A percentile compares a stretch with the other conserved stretches of the same genome.
These are phyloP conservation scores for Haberlea rhodopensis DNA, from an alignment of 257 asterid species.

Conservation along the genomic window DNA sequence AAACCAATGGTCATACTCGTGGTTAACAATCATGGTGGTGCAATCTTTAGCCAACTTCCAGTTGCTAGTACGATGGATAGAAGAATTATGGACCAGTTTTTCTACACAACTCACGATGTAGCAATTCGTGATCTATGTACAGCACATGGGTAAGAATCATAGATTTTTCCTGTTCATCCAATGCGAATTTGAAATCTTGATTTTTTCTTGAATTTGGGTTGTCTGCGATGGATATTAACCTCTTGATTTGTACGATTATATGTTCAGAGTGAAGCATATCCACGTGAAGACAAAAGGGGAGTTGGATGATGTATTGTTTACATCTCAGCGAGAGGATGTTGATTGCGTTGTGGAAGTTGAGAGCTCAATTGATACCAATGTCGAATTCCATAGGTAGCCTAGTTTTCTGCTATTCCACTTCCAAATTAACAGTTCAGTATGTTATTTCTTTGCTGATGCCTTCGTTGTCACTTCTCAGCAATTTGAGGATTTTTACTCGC, in stretches of 20 bases:
- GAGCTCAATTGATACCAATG: constrained; percentile 78
- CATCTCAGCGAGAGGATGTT: constrained; percentile 58
- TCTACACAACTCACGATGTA: constrained; percentile 88
- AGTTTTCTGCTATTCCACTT: constrained; percentile 15
- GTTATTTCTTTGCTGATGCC: constrained; percentile 27
- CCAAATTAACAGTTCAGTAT: constrained; percentile 14
- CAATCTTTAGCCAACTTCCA: constrained; percentile 94
- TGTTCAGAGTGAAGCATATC: constrained; percentile 79
- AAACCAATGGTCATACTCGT: constrained; percentile 86
- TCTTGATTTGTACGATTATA: neutral
- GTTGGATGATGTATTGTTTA: constrained; percentile 60
- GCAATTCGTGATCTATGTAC: constrained; percentile 66
- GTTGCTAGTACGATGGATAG: constrained; percentile 57
- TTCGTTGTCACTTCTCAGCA: constrained; percentile 42
- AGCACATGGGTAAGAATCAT: constrained; percentile 74
- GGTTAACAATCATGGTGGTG: constrained; percentile 93
- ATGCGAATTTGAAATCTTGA: constrained; percentile 5
- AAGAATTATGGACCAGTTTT: constrained; percentile 69
- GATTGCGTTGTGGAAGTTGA: constrained; percentile 89
- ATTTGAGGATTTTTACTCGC: constrained; percentile 57
- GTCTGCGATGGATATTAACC: constrained; percentile 11
- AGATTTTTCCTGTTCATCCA: neutral
- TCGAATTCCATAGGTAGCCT: constrained; percentile 66
- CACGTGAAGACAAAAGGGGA: constrained; percentile 62
- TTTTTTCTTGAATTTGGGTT: constrained; percentile 6